Conservation (phyloP, 2,329 filamentous ascomycete species). For the Fusarium torreyae region DNA sequence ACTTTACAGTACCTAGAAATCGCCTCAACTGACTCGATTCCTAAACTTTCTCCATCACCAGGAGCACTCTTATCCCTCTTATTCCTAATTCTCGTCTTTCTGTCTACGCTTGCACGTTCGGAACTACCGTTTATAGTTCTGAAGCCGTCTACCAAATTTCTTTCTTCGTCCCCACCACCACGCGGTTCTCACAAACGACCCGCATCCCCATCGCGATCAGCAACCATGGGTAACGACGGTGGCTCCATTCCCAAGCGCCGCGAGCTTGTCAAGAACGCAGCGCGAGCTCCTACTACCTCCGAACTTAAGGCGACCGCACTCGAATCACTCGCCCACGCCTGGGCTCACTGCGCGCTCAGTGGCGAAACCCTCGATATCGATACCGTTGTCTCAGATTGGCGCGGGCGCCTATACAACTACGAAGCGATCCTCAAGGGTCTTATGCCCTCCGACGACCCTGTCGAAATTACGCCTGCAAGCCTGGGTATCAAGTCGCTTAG, state of each 20-base stretch:
- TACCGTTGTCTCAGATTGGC: conserved; percentile 86
- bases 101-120: background rate
- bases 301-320: conserved; percentile 91
- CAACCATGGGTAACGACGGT: conserved; percentile 95
- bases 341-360: conserved; percentile 90
- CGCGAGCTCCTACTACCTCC: conserved; percentile 83
- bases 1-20: conserved; percentile 40
- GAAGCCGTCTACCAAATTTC: background rate
- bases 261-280: conserved; percentile 95
- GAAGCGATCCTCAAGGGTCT: conserved; percentile 82
- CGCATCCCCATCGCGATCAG: conserved; percentile 2
- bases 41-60: conserved; percentile 18
- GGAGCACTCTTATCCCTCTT: background rate
- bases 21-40: conserved; percentile 23
- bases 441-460: conserved; percentile 73
- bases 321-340: conserved; percentile 88
- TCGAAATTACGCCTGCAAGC: conserved; percentile 60
- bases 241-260: conserved; percentile 95
- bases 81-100: background rate
- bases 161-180: background rate
- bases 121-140: background rate
- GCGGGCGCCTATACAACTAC: conserved; percentile 93
- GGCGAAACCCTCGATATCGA: conserved; percentile 77
- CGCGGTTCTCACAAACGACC: background rate
- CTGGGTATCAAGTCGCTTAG: conserved; percentile 82